These are phyloP conservation scores for Citrus reticulata DNA, from an alignment of 345 rosid species.

Conservation along the genomic window DNA sequence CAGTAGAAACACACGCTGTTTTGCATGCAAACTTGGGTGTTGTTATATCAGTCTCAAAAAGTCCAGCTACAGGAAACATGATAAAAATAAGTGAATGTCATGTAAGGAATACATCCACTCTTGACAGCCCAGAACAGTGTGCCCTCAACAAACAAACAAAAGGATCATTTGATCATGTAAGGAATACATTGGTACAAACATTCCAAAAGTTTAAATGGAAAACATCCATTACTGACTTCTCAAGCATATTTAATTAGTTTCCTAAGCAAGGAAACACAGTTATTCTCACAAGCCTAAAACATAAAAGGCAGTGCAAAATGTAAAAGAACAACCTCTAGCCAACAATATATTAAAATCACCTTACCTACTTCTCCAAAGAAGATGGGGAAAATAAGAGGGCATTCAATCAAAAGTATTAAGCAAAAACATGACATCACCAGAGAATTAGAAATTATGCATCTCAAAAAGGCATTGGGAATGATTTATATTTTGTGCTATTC, in stretches of 20 bases:
- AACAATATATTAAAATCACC: background rate
- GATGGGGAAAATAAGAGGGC: background rate
- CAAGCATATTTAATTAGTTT: background rate
- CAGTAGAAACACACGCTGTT: background rate
- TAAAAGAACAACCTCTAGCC: background rate
- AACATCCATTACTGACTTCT: background rate
- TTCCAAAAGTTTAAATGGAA: background rate
- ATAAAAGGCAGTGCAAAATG: background rate
- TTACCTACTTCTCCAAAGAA: background rate
- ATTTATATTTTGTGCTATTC: background rate
- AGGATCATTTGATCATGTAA: background rate
- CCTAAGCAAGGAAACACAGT: background rate
- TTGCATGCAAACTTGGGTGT: background rate
- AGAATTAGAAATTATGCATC: background rate
- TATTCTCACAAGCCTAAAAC: background rate
- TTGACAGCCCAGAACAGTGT: background rate
- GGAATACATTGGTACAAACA: background rate
- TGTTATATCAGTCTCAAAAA: background rate
- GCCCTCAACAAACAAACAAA: background rate
- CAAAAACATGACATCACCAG: background rate
- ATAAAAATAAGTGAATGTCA: background rate
- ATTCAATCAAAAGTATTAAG: background rate
- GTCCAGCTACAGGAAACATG: background rate
- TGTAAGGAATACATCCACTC: background rate
- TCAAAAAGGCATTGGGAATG: background rate